Evolutionary conservation across 805 yeast genomes (phyloP), one percentile per base, ranked within the genome.

Genomic region (Sugiyamaella smithiae): DNA sequence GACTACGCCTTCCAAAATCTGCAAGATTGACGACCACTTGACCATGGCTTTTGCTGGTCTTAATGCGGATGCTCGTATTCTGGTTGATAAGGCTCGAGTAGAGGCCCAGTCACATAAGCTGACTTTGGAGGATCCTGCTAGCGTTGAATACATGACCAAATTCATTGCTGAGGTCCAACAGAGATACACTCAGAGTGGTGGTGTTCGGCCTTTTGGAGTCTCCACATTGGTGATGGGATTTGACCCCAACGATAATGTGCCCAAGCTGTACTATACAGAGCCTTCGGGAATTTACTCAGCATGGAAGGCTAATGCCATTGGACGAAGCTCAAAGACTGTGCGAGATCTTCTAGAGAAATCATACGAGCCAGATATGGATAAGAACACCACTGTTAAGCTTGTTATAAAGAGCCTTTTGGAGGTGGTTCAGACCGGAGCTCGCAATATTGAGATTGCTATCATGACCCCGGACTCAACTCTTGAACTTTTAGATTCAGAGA

Each of bases 91-190:
- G 70, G 98, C 99, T 9, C 80, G 98, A 63, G 84, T 91, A 22
- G 97, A 93, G 67, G 97, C 98, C 2, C 99, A 93, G 69, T 85
- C 95, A 12, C 96, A 90, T 69, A 80, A 85, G 66, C 77, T 93
- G 61, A 88, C 91, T n/a, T 77, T 91, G 62, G 99, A 91, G 66
- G 98, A 93, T 64, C 85, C 97, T 0, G 97, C 89, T 7, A 74
- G 88, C 14, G 78, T 93, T 50, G 98, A 93, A 64, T 93, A 90
- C 67, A 74, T 93, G 67, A 88, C 99, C 31, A 85, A 85, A 67
- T 88, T 88, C 62, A 88, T 93, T 55, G 99, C 99, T n/a, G 97
- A 97, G 19, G 91, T 91, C 40, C 97, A 93, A 69, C 99, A 93
- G 67, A 80, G 84, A 67, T 93, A 91, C 70, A 93, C 99, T 4